Conservation (phyloP, 1,284 basidiomycete genomes). For the Heterobasidion occidentale region DNA sequence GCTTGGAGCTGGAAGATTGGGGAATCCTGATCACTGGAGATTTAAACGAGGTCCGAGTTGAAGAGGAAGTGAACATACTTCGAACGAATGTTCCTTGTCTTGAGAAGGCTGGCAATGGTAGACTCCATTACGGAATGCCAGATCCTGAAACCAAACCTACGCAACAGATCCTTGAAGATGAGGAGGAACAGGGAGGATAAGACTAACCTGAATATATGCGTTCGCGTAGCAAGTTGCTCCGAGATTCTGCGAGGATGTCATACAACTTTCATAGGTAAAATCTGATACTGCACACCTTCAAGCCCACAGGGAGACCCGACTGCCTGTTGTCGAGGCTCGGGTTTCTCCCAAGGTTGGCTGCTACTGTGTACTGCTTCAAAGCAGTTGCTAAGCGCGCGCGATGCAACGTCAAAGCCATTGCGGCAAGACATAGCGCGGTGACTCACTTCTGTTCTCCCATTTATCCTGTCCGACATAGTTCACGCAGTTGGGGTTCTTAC, state of each 20-base stretch:
- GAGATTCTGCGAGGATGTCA: constrained; percentile 53
- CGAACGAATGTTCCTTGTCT: constrained; percentile 42
- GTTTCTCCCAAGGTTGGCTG: constrained; percentile 42
- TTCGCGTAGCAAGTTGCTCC: constrained; percentile 94
- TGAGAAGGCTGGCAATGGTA: constrained; percentile 44
- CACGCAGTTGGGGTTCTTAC: constrained; percentile 71
- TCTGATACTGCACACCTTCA: constrained; percentile 44
- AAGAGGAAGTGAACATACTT: constrained; percentile 27
- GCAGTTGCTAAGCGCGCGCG: constrained; percentile 36
- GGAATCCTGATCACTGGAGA: constrained; percentile 38
- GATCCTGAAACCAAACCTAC: constrained; percentile 58
- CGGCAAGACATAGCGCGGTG: neutral
- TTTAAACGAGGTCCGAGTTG: neutral
- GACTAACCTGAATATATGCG: constrained; percentile 74
- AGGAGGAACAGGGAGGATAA: neutral
- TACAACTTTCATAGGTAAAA: too few relatives aligned
- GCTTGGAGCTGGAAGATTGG: constrained; percentile 70
- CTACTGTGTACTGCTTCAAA: constrained; percentile 44
- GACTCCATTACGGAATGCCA: constrained; percentile 51
- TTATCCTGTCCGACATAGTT: constrained; percentile 79
- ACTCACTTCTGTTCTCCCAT: constrained; percentile 62
- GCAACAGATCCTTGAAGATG: neutral
- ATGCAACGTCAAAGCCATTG: neutral
- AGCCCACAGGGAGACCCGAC: constrained; percentile 62
- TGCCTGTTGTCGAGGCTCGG: constrained; percentile 43